Conservation (phyloP, 2,329 filamentous ascomycete genomes). For the Penicillium sp. region DNA sequence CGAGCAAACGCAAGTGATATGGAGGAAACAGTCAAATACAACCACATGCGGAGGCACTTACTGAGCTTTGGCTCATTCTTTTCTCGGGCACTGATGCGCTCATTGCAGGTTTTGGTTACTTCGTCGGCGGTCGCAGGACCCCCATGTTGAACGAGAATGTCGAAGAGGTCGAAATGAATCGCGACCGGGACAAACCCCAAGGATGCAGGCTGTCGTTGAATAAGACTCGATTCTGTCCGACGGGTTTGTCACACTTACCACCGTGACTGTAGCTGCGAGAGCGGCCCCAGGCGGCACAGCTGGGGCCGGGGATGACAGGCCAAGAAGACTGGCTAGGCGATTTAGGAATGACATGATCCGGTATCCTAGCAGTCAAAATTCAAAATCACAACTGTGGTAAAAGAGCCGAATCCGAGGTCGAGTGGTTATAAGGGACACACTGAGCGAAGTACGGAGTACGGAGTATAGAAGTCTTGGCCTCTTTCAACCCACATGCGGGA, state of each 20-base stretch:
- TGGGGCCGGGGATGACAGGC: slow-evolving; percentile 9
- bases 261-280: slow-evolving; percentile 30
- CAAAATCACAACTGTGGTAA: not conserved
- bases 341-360: slow-evolving; percentile 19
- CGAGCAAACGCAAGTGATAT: not conserved
- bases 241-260: slow-evolving; percentile 17
- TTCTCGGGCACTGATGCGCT: slow-evolving; percentile 6
- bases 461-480: not conserved
- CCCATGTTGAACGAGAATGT: slow-evolving; percentile 26
- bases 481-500: too few species aligned
- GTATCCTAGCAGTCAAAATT: not conserved
- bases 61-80: slow-evolving; percentile 22
- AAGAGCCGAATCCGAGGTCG: not conserved
- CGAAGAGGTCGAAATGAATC: slow-evolving; percentile 37
- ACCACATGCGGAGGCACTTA: slow-evolving; percentile 13
- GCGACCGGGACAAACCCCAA: slow-evolving; percentile 42
- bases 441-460: not conserved
- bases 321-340: slow-evolving; percentile 16
- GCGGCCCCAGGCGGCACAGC: slow-evolving; percentile 24
- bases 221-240: not conserved
- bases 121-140: slow-evolving; percentile 29
- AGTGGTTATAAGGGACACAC: not conserved
- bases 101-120: slow-evolving; percentile 27
- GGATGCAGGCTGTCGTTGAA: slow-evolving; percentile 29
- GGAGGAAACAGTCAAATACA: not conserved